These are phyloP conservation scores for Solanum hybrid DNA, from an alignment of 305 asterid species.

Conservation along the genomic window DNA sequence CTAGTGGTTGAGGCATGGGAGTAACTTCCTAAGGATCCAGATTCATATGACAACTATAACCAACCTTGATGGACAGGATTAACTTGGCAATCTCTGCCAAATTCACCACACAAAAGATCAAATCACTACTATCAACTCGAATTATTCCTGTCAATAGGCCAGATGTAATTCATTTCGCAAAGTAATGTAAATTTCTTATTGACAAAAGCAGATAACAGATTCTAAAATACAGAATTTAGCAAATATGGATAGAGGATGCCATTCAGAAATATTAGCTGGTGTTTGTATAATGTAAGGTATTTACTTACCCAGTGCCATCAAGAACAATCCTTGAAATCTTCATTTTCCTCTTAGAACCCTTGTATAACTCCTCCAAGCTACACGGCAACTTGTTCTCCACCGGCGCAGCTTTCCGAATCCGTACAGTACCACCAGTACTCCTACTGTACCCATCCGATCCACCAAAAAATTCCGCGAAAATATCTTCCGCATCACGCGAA, in stretches of 20 bases:
- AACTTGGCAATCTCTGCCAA: neutral
- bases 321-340: constrained; percentile 41
- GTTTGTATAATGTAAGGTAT: neutral
- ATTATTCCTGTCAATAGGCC: neutral
- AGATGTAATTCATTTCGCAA: neutral
- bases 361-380: constrained; percentile 57
- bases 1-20: neutral
- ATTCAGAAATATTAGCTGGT: neutral
- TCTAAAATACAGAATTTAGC: neutral
- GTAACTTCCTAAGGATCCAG: neutral
- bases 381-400: constrained; percentile 53
- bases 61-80: neutral
- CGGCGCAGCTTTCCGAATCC: constrained; percentile 38
- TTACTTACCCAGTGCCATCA: constrained; percentile 34
- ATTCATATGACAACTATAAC: neutral
- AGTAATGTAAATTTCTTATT: neutral
- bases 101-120: neutral
- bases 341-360: constrained; percentile 64
- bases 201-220: neutral
- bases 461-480: constrained; percentile 49
- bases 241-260: neutral
- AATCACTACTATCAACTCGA: neutral
- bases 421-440: constrained; percentile 17
- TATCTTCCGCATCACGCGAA: constrained; percentile 43
- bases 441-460: constrained; percentile 16